Base-by-base conservation (phyloP, 306 rosid species). In the Trifolium subterraneum region DNA sequence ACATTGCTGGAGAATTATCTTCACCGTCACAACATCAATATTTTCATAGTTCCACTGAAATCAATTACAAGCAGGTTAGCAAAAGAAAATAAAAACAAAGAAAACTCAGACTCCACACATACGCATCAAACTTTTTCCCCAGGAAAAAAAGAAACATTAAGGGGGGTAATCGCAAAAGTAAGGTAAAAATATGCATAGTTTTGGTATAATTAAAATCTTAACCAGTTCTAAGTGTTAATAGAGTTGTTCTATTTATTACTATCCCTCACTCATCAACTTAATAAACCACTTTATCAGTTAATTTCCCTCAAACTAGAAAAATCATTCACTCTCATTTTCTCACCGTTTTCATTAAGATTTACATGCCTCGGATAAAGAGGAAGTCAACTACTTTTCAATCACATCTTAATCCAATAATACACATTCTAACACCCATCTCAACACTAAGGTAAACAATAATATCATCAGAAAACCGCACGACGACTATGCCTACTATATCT, bases 1-100 rank as follows among this genome's bases (percentile, higher is more conserved):
- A 81, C 98, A 93, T 93, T 83, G 80, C 73, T 58, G 75, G 13
- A 31, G 35, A 72, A 51, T 38, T 72, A 22, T 56, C 76, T 77
- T 56, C 56, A 31, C 62, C 7, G 68, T 31, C 36, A 8, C 76
- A 72, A 13, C 82, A 62, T 73, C 65, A 73, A 65, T 54, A 62
- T 25, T 61, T 19, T 14, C 61, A 45, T 63, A n/a, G 64, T 68
- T 69, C 41, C 35, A 58, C 85, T 73, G 72, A 77, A 77, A 80
- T 64, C 47, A 80, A 84, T 27, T n/a, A 44, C 29, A 64, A 45
- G 29, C 71, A 79, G 18, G 14, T 81, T 64, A 71, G 64, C 22
- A 35, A 76, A 75, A 75, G 13, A 38, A 70, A 73, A 70, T 50
- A 42, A 70, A 60, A 44, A 8, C n/a, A 0, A 42, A 51, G 33